These are phyloP conservation scores for Heterobasidion occidentale DNA, from an alignment of 1,284 basidiomycete species.

Conservation along the genomic window DNA sequence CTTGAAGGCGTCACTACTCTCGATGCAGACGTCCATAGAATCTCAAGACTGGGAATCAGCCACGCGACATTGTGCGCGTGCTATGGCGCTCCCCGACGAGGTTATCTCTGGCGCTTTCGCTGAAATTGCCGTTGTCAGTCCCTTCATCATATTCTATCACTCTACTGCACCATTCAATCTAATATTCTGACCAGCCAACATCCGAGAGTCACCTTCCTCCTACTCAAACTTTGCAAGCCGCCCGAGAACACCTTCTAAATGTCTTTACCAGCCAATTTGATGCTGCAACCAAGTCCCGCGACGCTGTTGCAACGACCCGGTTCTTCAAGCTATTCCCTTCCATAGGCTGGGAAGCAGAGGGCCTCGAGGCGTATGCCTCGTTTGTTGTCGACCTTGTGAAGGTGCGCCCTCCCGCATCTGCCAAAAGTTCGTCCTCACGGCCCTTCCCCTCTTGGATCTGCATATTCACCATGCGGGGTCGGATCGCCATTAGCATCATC, in stretches of 20 bases:
- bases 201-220: conserved; percentile 84
- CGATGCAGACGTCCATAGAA: conserved; percentile 74
- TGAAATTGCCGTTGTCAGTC: conserved; percentile 74
- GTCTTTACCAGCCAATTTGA: conserved; percentile 79
- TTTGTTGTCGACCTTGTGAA: conserved; percentile 92
- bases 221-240: conserved; percentile 69
- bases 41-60: conserved; percentile 93
- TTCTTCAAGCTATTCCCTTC: conserved; percentile 97
- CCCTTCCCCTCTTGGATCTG: background rate
- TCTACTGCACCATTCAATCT: background rate
- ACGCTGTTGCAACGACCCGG: conserved; percentile 83
- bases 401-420: conserved; percentile 64
- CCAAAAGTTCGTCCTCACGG: conserved; percentile 56
- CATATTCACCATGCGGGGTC: conserved; percentile 2
- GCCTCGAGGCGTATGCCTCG: conserved; percentile 87
- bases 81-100: conserved; percentile 75
- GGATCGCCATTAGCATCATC: conserved; percentile 61
- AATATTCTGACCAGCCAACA: conserved; percentile 61
- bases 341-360: conserved; percentile 87
- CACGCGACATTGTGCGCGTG: conserved; percentile 82
- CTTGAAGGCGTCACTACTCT: conserved; percentile 78
- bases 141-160: background rate
- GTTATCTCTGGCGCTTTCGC: conserved; percentile 85
- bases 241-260: conserved; percentile 69
- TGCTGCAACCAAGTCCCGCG: conserved; percentile 69